These are phyloP conservation scores for Erythrobasidium hasegawianum DNA, from an alignment of 1,284 basidiomycete species.

Conservation along the genomic window DNA sequence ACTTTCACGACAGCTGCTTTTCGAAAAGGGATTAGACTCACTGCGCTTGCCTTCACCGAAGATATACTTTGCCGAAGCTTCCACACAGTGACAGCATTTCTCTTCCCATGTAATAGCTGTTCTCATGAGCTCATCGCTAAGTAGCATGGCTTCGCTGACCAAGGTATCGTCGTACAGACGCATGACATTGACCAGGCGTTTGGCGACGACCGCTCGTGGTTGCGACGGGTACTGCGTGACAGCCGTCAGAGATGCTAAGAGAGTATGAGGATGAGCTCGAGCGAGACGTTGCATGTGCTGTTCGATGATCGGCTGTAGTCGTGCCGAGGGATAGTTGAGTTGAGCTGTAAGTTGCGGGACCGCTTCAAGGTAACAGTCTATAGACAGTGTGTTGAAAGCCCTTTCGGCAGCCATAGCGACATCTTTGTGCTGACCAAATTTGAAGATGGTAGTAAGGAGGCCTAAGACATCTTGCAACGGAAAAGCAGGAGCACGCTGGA, in stretches of 20 bases:
- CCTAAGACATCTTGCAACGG: constrained; percentile 34
- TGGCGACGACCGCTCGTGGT: constrained; percentile 19
- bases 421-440: constrained; percentile 28
- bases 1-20: background rate
- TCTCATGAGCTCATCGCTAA: constrained; percentile 27
- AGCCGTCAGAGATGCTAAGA: constrained; percentile 19
- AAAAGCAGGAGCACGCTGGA: constrained; percentile 6
- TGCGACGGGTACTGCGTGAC: constrained; percentile 23
- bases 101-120: constrained; percentile 31
- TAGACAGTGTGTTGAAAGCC: constrained; percentile 22
- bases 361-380: constrained; percentile 24
- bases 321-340: constrained; percentile 5
- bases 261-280: constrained; percentile 28
- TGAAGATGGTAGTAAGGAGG: constrained; percentile 28
- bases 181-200: constrained; percentile 22
- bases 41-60: constrained; percentile 20
- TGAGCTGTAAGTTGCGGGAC: constrained; percentile 35
- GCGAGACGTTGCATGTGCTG: constrained; percentile 24
- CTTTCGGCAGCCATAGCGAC: constrained; percentile 10
- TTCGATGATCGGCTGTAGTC: constrained; percentile 16
- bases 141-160: constrained; percentile 29
- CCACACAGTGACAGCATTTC: constrained; percentile 22
- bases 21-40: background rate
- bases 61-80: constrained; percentile 27
- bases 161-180: constrained; percentile 23